These are phyloP conservation scores for Mucor piriformis DNA, from an alignment of 371 early-diverging fungal genomes.

Conservation along the genomic window DNA sequence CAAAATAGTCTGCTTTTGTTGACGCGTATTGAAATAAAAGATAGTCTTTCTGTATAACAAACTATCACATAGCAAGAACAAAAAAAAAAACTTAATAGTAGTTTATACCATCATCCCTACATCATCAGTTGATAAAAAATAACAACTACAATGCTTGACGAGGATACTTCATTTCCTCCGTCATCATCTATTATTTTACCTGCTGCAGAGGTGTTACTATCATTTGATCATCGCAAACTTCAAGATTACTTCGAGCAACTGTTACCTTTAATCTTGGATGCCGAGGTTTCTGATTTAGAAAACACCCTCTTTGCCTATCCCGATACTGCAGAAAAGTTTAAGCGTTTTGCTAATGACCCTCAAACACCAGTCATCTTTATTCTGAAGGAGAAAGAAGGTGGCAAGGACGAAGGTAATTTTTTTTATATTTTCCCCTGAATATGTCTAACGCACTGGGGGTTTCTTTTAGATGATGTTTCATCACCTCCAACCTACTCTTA, in stretches of 20 bases:
- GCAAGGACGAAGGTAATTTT: constrained; percentile 50
- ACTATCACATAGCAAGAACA: too few relatives aligned
- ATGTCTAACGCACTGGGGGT: not conserved
- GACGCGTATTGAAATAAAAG: too few relatives aligned
- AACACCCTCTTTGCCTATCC: constrained; percentile 65
- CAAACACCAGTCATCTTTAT: constrained; percentile 79
- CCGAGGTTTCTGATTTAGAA: constrained; percentile 62
- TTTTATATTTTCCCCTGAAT: not conserved
- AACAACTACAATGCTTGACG: constrained; percentile 20
- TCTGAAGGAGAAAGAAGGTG: constrained; percentile 75
- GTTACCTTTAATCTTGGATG: constrained; percentile 75
- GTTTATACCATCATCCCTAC: too few relatives aligned
- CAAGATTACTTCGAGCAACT: constrained; percentile 74
- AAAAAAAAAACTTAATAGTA: too few relatives aligned
- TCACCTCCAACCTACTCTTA: constrained; percentile 57
- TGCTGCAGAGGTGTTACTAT: constrained; percentile 23
- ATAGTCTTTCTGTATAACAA: too few relatives aligned
- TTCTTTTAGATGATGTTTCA: constrained; percentile 37
- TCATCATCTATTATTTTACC: constrained; percentile 13
- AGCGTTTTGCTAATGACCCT: constrained; percentile 80
- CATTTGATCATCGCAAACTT: constrained; percentile 63
- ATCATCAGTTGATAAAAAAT: not conserved
- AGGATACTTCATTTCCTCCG: constrained; percentile 16
- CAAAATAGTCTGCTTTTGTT: too few relatives aligned
- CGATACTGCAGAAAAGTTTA: constrained; percentile 75